Conservation (phyloP, 2,329 filamentous ascomycete genomes). For the Verticillium nubilum region DNA sequence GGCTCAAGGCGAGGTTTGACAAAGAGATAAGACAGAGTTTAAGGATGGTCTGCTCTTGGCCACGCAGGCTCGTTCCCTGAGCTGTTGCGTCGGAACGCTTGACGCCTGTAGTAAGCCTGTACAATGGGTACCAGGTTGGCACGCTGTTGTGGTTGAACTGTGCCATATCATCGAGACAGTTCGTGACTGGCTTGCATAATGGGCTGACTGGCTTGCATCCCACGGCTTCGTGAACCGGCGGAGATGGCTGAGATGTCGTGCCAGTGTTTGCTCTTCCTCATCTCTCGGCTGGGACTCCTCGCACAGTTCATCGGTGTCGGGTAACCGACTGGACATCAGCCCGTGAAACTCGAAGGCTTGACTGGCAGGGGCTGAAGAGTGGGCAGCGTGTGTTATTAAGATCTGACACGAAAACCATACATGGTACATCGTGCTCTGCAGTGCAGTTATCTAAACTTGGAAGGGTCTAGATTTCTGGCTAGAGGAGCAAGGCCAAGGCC, state of each 20-base stretch:
- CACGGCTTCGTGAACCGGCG: not conserved
- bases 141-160: not conserved
- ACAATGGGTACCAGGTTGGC: not conserved
- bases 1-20: too few species aligned
- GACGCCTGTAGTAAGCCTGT: not conserved
- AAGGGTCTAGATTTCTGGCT: not conserved
- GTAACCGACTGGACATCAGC: not conserved
- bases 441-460: not conserved
- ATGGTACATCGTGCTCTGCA: not conserved
- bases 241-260: not conserved
- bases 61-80: not conserved
- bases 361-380: not conserved
- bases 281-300: not conserved
- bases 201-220: not conserved
- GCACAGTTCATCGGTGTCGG: not conserved
- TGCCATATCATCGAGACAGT: not conserved
- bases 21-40: too few species aligned
- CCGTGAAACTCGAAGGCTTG: not conserved
- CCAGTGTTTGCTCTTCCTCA: not conserved
- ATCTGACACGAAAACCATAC: not conserved
- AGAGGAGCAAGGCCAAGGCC: not conserved
- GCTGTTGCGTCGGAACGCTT: not conserved
- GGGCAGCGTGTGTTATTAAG: not conserved
- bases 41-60: too few species aligned
- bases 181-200: not conserved